Evolutionary conservation across 2,329 filamentous ascomycete species (phyloP).

Genomic region (Diplodia sapinea): DNA sequence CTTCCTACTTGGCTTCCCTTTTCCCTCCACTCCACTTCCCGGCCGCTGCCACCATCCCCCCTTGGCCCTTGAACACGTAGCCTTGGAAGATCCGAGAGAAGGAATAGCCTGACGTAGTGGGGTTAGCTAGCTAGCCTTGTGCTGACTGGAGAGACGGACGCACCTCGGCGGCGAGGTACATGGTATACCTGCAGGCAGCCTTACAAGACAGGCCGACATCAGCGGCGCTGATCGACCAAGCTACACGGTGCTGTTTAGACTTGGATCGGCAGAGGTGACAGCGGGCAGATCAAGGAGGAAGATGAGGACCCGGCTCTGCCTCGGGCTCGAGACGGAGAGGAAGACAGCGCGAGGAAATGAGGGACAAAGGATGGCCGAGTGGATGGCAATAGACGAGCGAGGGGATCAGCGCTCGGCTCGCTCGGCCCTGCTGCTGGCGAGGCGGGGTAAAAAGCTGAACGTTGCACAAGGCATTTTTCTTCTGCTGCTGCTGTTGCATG

Average conservation of each 20-base stretch:
- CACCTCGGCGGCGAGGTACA: background rate
- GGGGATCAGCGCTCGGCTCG: background rate
- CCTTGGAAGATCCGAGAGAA: background rate
- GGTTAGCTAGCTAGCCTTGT: background rate
- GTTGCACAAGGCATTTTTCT: constrained; percentile 7
- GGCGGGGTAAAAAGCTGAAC: background rate
- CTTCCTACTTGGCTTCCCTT: background rate
- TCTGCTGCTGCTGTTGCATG: background rate
- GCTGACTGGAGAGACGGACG: background rate
- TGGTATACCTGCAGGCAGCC: background rate
- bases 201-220: background rate
- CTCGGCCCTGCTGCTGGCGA: background rate
- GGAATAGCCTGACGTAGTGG: background rate
- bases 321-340: background rate
- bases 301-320: background rate
- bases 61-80: background rate
- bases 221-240: background rate
- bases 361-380: background rate
- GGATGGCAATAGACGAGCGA: background rate
- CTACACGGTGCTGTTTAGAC: background rate
- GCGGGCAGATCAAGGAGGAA: background rate
- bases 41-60: background rate
- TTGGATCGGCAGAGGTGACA: background rate
- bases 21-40: background rate
- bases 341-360: background rate